Evolutionary conservation across 2,329 filamentous ascomycete genomes (phyloP).

Genomic region (Dactylonectria estremocensis): DNA sequence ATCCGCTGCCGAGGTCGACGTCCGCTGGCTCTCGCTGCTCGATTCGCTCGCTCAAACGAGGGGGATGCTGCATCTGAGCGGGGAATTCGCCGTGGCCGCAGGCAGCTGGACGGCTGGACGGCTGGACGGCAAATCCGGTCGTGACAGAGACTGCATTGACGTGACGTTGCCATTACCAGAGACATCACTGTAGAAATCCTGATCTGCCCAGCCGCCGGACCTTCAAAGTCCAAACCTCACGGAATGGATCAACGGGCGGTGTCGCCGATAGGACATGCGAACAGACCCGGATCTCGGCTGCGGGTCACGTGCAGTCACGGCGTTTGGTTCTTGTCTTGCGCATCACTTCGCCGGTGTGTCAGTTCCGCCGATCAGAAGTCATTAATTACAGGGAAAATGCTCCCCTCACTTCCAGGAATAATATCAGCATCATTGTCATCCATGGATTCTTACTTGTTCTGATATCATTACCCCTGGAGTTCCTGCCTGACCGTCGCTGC

Average conservation of each 20-base stretch:
- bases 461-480: conserved; percentile 3
- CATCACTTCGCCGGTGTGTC: conserved; percentile 3
- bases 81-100: conserved; percentile 12
- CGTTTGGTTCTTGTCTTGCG: not conserved
- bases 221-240: not conserved
- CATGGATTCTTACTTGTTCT: not conserved
- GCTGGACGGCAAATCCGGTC: conserved; percentile 21
- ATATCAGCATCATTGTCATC: not conserved
- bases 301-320: conserved; percentile 11
- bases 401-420: too few species aligned
- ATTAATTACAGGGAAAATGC: not conserved
- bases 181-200: not conserved
- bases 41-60: conserved; percentile 18
- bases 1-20: not conserved
- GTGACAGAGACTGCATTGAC: conserved; percentile 5
- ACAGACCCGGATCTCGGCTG: not conserved
- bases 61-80: conserved; percentile 16
- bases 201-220: not conserved
- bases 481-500: not conserved
- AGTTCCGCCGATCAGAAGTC: conserved; percentile 1
- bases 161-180: conserved; percentile 11
- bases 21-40: conserved; percentile 4
- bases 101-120: conserved; percentile 16
- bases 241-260: conserved; percentile 7
- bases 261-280: conserved; percentile 20